Evolutionary conservation across 2,329 filamentous ascomycete genomes (phyloP).

Genomic region (Raffaelea albimanens): DNA sequence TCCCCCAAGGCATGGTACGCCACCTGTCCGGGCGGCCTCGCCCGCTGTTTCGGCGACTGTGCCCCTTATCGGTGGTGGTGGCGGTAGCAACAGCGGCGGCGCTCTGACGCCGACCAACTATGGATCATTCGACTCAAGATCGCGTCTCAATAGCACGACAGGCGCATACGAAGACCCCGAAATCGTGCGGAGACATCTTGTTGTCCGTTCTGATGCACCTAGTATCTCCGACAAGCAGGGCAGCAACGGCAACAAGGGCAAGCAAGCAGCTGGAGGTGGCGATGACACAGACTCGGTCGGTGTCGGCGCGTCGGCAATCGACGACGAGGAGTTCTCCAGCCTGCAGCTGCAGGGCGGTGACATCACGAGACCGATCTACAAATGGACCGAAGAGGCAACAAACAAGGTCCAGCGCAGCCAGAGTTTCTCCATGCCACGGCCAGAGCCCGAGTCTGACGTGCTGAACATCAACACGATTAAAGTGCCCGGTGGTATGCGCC

Average conservation of each 20-base stretch:
- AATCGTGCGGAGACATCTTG: conserved; percentile 80
- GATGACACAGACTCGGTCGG: conserved; percentile 10
- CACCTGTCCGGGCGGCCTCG: conserved; percentile 49
- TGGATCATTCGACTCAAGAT: conserved; percentile 72
- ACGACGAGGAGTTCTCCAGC: conserved; percentile 85
- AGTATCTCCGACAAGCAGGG: conserved; percentile 40
- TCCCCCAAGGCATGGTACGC: conserved; percentile 61
- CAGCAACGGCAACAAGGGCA: conserved; percentile 40
- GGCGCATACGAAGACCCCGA: conserved; percentile 79
- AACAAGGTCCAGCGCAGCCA: conserved; percentile 67
- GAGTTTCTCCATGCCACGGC: conserved; percentile 73
- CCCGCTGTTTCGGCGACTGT: conserved; percentile 26
- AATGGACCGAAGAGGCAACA: conserved; percentile 86
- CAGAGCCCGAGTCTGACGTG: conserved; percentile 68
- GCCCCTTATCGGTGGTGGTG: neutral
- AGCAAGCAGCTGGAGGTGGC: conserved; percentile 38
- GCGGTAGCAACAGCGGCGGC: conserved; percentile 22
- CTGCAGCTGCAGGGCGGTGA: conserved; percentile 88
- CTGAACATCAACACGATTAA: conserved; percentile 86
- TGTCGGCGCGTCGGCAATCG: conserved; percentile 19
- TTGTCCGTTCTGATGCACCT: conserved; percentile 52
- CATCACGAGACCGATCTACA: conserved; percentile 88
- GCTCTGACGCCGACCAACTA: conserved; percentile 61
- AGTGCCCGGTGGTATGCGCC: conserved; percentile 84
- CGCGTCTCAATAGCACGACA: conserved; percentile 37